These are phyloP conservation scores for Graphilbum sp. DNA, from an alignment of 2,329 filamentous ascomycete genomes.

Conservation along the genomic window DNA sequence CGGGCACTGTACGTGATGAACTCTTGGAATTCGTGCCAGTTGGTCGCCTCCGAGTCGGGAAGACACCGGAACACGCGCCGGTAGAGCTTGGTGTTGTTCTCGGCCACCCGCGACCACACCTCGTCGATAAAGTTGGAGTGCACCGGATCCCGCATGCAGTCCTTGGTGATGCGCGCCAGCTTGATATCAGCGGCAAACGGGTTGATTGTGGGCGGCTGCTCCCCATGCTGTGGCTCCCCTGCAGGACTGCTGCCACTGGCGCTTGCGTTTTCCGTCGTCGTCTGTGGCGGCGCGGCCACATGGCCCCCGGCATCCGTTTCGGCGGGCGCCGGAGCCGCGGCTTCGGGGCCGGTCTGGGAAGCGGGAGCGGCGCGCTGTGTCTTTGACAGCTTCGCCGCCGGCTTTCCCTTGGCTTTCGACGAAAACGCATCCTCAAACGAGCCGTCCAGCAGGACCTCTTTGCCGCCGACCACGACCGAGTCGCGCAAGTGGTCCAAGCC, in stretches of 20 bases:
- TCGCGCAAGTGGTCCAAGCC: slow-evolving; percentile 52
- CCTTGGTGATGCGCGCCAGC: slow-evolving; percentile 59
- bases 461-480: slow-evolving; percentile 48
- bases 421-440: slow-evolving; percentile 1
- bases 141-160: slow-evolving; percentile 90
- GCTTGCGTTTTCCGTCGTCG: too few species aligned
- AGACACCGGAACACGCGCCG: slow-evolving; percentile 90
- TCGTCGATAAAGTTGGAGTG: slow-evolving; percentile 70
- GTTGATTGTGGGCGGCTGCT: slow-evolving; percentile 17
- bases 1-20: slow-evolving; percentile 61
- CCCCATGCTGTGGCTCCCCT: slow-evolving; percentile 40
- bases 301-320: too few species aligned
- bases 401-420: background rate
- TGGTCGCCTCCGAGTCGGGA: slow-evolving; percentile 86
- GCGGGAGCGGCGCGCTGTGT: background rate
- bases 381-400: background rate
- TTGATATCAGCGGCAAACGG: slow-evolving; percentile 51
- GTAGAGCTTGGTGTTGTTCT: slow-evolving; percentile 92
- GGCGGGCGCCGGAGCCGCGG: too few species aligned
- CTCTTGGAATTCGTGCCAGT: slow-evolving; percentile 86
- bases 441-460: slow-evolving; percentile 51
- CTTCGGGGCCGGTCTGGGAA: background rate
- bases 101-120: slow-evolving; percentile 71
- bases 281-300: too few species aligned
- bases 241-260: slow-evolving; percentile 37